Base-by-base conservation (phyloP, 2,329 filamentous ascomycete species). In the Colletotrichum musae region DNA sequence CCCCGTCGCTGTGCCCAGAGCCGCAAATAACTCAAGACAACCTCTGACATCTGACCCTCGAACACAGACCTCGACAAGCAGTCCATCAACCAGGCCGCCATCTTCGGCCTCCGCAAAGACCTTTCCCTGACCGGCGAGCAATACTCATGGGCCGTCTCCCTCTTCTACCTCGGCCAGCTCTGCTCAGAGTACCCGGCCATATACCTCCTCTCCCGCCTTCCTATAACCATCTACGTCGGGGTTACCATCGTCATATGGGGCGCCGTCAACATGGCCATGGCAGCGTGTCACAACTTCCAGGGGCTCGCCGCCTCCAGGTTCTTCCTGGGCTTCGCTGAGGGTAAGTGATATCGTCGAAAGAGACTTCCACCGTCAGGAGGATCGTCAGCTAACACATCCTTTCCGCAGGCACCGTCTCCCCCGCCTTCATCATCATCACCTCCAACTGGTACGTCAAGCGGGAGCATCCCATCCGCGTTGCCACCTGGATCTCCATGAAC, bases 401-500 rank as follows among this genome's bases (percentile, higher is more conserved):
- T 2, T 24, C 21, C 21, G 21, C 21, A 24, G 21, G 21, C 21
- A 24, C 21, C 5, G 76, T 79, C 0, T 77, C 76, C 1, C 78
- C 77, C 2, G 76, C 77, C 18, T 80, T 79, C 60, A 72, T 80
- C 39, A 75, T 76, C 51, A 74, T 79, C 51, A 80, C 77, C 2
- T 75, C 73, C 15, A 75, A 74, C 47, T 80, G 75, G 76, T 80
- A 78, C 60, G 73, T 72, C 7, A 71, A 70, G 7, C 68, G 71
- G 21, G 78, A 80, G 54, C 77, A 80, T 32, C 73, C 76, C 7
- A 70, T 76, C 24, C 75, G 78, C 45, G 71, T 74, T 1, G 75
- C 77, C 0, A 67, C 73, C 3, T 79, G 77, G 77, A 70, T 77
- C 16, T 74, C 73, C 41, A 77, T 77, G 71, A 74, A 73, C 18